Base-by-base conservation (phyloP, 1,284 basidiomycete species). In the Peniophora sp. region DNA sequence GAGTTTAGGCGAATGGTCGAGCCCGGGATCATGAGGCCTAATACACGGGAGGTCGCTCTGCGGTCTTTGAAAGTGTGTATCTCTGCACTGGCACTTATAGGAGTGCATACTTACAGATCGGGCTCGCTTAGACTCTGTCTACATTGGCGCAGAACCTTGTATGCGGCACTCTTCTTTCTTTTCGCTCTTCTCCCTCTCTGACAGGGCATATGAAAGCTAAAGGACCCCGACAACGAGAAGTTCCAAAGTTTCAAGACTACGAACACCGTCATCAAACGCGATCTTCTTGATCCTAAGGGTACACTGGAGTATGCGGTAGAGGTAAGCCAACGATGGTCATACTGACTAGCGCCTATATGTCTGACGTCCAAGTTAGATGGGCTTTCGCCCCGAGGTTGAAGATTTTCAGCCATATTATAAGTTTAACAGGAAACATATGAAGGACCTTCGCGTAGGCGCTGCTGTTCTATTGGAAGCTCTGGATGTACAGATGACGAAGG, bases 251-350 rank as follows among this genome's bases (percentile, higher is more conserved):
- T 91, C 73, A 90, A 89, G 66, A 71, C 78, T 3, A 89, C 85
- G 17, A 91, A 91, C 57, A 62, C 62, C 39, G 70, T 70, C n/a
- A 85, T 89, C 66, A 83, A 83, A 66, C 68, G 73, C 16, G 65
- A 77, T 49, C 61, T 88, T 25, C 66, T 78, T n/a, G 66, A 75
- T 27, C 76, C 78, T 0, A 87, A 83, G 61, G 88, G 89, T 2
- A 74, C 85, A 0, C 66, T 91, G 39, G 88, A 91, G 63, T 90
- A 85, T 67, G 85, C 84, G 2, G 72, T 87, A 45, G 85, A 77
- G 61, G 88, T 88, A 32, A 58, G 78, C 63, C 19, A 24, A 23
- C 20, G 41, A 51, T n/a, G 32, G 9, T 45, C 35, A 20, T 38
- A 47, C n/a, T 56, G 41, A 58, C 48, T 41, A 12, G 27, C 14